Evolutionary conservation across 345 rosid genomes (phyloP).

Genomic region (Alliaria petiolata): DNA sequence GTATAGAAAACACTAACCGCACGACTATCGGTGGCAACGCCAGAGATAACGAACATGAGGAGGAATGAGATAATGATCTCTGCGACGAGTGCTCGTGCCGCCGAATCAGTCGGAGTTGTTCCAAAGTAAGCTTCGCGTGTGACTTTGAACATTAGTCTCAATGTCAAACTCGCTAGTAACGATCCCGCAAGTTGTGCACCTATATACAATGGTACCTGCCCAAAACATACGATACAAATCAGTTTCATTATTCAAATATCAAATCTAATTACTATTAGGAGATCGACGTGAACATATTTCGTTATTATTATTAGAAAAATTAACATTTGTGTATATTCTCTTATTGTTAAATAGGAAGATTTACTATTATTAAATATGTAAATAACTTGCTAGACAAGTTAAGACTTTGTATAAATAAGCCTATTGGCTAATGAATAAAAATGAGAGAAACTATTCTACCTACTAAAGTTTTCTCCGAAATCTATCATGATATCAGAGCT

Average conservation of each 20-base stretch:
- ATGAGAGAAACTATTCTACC: too few relatives aligned
- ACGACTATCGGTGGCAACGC: slow-evolving; percentile 41
- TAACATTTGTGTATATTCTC: too few relatives aligned
- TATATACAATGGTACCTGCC: slow-evolving; percentile 43
- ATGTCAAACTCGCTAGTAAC: slow-evolving; percentile 42
- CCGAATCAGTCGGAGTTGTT: slow-evolving; percentile 51
- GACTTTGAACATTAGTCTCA: slow-evolving; percentile 36
- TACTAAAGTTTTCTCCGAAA: too few relatives aligned
- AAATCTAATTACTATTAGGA: not conserved
- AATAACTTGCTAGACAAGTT: too few relatives aligned
- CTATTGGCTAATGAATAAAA: too few relatives aligned
- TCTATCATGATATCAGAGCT: too few relatives aligned
- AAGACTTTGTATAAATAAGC: too few relatives aligned
- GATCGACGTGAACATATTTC: too few relatives aligned
- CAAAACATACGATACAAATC: slow-evolving; percentile 10
- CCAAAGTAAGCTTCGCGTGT: slow-evolving; percentile 43
- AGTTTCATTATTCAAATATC: not conserved
- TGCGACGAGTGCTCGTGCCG: slow-evolving; percentile 38
- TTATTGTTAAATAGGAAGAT: too few relatives aligned
- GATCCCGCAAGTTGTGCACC: slow-evolving; percentile 48
- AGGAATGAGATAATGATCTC: slow-evolving; percentile 59
- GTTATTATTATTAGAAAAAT: too few relatives aligned
- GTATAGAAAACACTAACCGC: slow-evolving; percentile 29
- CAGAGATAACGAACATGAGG: slow-evolving; percentile 55
- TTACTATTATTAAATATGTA: too few relatives aligned